Percentiles rank a stretch among this genome's conserved stretches.
Conservation (phyloP, 345 rosid genomes). For the Cardamine resedifolia region DNA sequence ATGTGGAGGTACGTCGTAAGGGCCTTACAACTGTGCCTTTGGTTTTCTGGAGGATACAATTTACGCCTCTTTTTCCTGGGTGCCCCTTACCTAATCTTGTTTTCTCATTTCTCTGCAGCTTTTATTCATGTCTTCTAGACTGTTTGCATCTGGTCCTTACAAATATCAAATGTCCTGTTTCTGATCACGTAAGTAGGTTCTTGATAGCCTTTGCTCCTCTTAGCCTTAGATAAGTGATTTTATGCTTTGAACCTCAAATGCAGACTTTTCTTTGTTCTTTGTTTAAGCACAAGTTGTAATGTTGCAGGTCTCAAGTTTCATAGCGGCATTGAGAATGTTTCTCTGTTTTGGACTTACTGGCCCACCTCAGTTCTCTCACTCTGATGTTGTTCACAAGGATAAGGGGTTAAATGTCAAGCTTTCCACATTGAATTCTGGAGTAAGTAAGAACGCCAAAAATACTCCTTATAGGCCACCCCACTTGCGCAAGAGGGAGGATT, state of each 20-base stretch:
- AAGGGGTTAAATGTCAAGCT: slow-evolving; percentile 40
- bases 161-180: slow-evolving; percentile 62
- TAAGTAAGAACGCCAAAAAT: slow-evolving; percentile 38
- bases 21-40: slow-evolving; percentile 11
- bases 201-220: slow-evolving; percentile 13
- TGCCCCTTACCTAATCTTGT: background rate
- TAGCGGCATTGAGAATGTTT: slow-evolving; percentile 71
- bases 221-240: background rate
- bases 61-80: slow-evolving; percentile 1
- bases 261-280: slow-evolving; percentile 17
- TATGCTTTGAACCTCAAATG: slow-evolving; percentile 6
- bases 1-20: slow-evolving; percentile 59
- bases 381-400: slow-evolving; percentile 43
- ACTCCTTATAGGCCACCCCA: slow-evolving; percentile 91
- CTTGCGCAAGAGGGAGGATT: slow-evolving; percentile 66
- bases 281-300: slow-evolving; percentile 11
- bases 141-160: slow-evolving; percentile 74
- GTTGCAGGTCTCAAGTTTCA: slow-evolving; percentile 76
- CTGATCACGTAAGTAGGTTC: slow-evolving; percentile 70
- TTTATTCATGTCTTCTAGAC: slow-evolving; percentile 75
- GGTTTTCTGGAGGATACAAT: background rate
- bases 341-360: slow-evolving; percentile 65
- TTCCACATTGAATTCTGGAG: slow-evolving; percentile 45
- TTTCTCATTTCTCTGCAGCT: slow-evolving; percentile 45
- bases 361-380: slow-evolving; percentile 39